phyloP scores from a whole-genome alignment of 2,329 filamentous ascomycete species.

The Waltergamsia citrina region DNA sequence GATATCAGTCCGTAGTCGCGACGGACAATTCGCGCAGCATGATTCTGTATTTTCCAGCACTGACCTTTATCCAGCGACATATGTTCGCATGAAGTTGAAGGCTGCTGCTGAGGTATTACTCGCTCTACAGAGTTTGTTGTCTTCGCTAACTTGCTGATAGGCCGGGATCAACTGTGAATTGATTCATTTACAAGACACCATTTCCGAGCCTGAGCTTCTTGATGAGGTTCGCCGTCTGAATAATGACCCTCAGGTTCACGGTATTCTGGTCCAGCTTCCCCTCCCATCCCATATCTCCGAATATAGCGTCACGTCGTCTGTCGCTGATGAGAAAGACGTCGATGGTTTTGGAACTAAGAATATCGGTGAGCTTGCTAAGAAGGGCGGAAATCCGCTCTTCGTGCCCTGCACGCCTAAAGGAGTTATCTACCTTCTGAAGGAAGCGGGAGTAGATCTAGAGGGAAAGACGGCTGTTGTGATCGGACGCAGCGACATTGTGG shows the following conservation, averaged over 20 bases:
- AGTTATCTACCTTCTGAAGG: slow-evolving; percentile 84
- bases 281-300: slow-evolving; percentile 85
- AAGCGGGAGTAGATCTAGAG: slow-evolving; percentile 70
- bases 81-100: slow-evolving; percentile 99
- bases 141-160: slow-evolving; percentile 27
- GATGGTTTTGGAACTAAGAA: slow-evolving; percentile 92
- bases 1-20: neutral
- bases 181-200: slow-evolving; percentile 71
- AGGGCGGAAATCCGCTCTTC: slow-evolving; percentile 82
- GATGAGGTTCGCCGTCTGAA: slow-evolving; percentile 75
- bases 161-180: slow-evolving; percentile 85
- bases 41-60: too few species aligned
- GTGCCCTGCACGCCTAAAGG: slow-evolving; percentile 94
- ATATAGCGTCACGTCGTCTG: slow-evolving; percentile 80
- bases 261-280: slow-evolving; percentile 88
- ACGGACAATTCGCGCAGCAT: neutral
- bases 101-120: slow-evolving; percentile 73
- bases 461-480: slow-evolving; percentile 94
- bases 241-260: slow-evolving; percentile 77
- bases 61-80: slow-evolving; percentile 54
- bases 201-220: slow-evolving; percentile 77
- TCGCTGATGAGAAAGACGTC: slow-evolving; percentile 91
- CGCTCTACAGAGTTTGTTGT: neutral
- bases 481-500: slow-evolving; percentile 93
- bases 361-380: slow-evolving; percentile 95